Percentiles rank a stretch among this genome's conserved stretches.
Conservation (phyloP, 2,329 filamentous ascomycete species). For the Aaosphaeria arxii region DNA sequence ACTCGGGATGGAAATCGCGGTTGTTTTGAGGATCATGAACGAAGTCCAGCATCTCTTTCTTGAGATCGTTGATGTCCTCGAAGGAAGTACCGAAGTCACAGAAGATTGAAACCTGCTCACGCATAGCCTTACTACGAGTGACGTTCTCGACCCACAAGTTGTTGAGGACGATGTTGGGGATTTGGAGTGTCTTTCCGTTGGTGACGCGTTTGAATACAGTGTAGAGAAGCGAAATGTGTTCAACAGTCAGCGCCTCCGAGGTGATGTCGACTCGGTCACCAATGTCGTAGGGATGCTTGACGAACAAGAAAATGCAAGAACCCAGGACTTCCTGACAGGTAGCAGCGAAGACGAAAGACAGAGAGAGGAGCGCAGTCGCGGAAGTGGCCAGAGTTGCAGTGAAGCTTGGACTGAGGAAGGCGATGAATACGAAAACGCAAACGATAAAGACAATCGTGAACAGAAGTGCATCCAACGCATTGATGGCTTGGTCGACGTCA, state of each 20-base stretch:
- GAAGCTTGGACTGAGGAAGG: constrained; percentile 85
- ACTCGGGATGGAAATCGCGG: constrained; percentile 85
- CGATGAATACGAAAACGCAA: constrained; percentile 80
- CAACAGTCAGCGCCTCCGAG: constrained; percentile 70
- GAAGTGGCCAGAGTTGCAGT: constrained; percentile 83
- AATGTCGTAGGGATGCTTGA: constrained; percentile 97
- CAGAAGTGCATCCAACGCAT: constrained; percentile 83
- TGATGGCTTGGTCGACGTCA: constrained; percentile 92
- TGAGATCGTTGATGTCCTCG: constrained; percentile 83
- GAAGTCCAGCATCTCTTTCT: constrained; percentile 80
- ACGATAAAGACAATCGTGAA: constrained; percentile 78
- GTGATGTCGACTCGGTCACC: constrained; percentile 88
- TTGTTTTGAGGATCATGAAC: constrained; percentile 79
- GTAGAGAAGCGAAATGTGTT: constrained; percentile 91
- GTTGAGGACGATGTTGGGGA: constrained; percentile 91
- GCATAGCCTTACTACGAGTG: constrained; percentile 87
- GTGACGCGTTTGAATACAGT: constrained; percentile 85
- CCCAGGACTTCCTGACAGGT: constrained; percentile 95
- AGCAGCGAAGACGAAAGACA: constrained; percentile 94
- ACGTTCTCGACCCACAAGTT: constrained; percentile 94
- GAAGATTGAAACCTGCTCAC: constrained; percentile 74
- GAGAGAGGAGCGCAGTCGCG: constrained; percentile 84
- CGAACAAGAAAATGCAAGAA: constrained; percentile 96
- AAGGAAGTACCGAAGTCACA: constrained; percentile 85
- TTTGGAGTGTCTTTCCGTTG: constrained; percentile 74